Conservation (phyloP, 1,284 basidiomycete species). For the Cutaneotrichosporon cutaneum region DNA sequence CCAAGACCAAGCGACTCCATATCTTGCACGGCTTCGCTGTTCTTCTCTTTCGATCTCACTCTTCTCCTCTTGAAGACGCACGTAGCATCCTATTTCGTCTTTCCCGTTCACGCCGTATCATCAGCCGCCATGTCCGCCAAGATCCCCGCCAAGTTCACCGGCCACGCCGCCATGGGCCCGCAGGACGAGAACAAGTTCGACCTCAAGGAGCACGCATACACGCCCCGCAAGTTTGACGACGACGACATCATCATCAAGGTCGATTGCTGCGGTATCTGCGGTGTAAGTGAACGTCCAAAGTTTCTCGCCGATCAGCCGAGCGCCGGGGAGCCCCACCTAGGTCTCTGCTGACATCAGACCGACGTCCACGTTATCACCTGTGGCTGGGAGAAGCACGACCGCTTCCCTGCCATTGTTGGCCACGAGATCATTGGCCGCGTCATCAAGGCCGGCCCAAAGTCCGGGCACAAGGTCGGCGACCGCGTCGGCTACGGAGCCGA, state of each 20-base stretch:
- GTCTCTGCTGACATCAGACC: slow-evolving; percentile 16
- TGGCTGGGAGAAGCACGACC: slow-evolving; percentile 28
- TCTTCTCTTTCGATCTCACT: not conserved
- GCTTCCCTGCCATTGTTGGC: slow-evolving; percentile 41
- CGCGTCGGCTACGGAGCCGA: slow-evolving; percentile 66
- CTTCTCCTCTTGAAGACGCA: not conserved
- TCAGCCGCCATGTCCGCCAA: not conserved
- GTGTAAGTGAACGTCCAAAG: slow-evolving; percentile 10
- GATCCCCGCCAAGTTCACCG: slow-evolving; percentile 27
- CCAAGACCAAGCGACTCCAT: not conserved
- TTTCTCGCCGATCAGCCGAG: too few relatives aligned
- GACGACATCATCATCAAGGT: slow-evolving; percentile 34
- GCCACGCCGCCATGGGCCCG: slow-evolving; percentile 29
- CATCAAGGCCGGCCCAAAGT: slow-evolving; percentile 48
- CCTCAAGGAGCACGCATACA: slow-evolving; percentile 32
- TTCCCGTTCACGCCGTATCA: too few relatives aligned
- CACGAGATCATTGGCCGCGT: slow-evolving; percentile 58
- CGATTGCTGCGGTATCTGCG: slow-evolving; percentile 28
- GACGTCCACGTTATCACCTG: slow-evolving; percentile 37
- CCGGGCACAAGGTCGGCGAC: slow-evolving; percentile 62
- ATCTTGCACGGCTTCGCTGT: not conserved
- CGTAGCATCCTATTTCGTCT: too few relatives aligned
- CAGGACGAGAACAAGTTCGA: slow-evolving; percentile 30
- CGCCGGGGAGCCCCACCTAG: too few relatives aligned
- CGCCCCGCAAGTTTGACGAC: slow-evolving; percentile 34